These are phyloP conservation scores for Claviceps sp. DNA, from an alignment of 2,329 filamentous ascomycete species.

Conservation along the genomic window DNA sequence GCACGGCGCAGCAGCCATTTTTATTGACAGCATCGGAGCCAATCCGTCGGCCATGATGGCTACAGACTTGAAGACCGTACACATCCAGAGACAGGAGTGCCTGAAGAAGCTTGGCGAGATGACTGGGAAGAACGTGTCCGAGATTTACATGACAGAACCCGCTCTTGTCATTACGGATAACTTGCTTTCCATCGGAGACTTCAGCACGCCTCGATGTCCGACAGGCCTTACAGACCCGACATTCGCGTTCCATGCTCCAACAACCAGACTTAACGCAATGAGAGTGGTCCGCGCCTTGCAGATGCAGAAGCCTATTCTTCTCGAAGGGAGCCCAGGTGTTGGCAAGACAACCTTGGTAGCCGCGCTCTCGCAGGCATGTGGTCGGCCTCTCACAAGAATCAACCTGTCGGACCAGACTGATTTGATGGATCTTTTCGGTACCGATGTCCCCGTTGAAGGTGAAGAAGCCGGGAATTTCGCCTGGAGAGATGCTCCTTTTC, in stretches of 20 bases:
- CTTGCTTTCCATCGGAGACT: slow-evolving; percentile 57
- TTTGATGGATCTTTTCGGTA: slow-evolving; percentile 92
- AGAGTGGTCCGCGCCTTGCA: slow-evolving; percentile 81
- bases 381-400: slow-evolving; percentile 76
- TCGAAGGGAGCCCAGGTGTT: slow-evolving; percentile 96
- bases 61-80: slow-evolving; percentile 54
- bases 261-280: slow-evolving; percentile 81
- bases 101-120: slow-evolving; percentile 58
- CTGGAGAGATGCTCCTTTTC: slow-evolving; percentile 90
- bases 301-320: slow-evolving; percentile 76
- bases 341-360: slow-evolving; percentile 91
- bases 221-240: slow-evolving; percentile 22
- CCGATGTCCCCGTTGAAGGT: slow-evolving; percentile 91
- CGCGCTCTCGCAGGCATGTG: slow-evolving; percentile 67
- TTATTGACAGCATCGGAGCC: slow-evolving; percentile 86
- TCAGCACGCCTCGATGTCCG: slow-evolving; percentile 45
- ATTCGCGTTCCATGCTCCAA: slow-evolving; percentile 70
- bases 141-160: slow-evolving; percentile 52
- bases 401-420: slow-evolving; percentile 98
- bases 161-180: slow-evolving; percentile 39
- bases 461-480: slow-evolving; percentile 80
- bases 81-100: slow-evolving; percentile 59
- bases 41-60: slow-evolving; percentile 84
- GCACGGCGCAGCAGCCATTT: slow-evolving; percentile 89
- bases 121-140: slow-evolving; percentile 45